Conservation (phyloP, 2,329 filamentous ascomycete genomes). For the Chalara sp. region DNA sequence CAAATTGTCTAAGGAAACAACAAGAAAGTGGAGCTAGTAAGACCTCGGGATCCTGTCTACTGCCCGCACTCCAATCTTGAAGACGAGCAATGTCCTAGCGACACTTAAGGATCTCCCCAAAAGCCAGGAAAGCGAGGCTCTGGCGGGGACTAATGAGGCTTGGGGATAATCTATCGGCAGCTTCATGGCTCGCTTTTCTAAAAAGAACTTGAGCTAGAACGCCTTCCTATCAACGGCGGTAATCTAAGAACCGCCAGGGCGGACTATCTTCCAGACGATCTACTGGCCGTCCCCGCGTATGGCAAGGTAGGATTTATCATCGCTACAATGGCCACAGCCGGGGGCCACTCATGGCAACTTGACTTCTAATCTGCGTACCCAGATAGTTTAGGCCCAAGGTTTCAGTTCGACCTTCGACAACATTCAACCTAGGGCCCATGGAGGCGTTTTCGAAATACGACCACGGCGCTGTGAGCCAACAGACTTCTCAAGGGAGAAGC, state of each 20-base stretch:
- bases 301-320: background rate
- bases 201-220: background rate
- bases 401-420: slow-evolving; percentile 1
- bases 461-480: background rate
- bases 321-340: background rate
- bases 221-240: background rate
- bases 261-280: slow-evolving; percentile 1
- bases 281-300: background rate
- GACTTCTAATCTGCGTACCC: background rate
- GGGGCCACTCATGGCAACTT: background rate
- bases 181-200: no score
- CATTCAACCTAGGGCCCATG: background rate
- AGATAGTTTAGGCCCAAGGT: background rate
- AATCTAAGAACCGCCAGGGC: background rate
- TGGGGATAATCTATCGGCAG: no score
- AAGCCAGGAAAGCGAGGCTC: no score
- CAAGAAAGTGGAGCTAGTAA: background rate
- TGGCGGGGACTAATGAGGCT: no score
- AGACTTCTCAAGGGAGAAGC: background rate
- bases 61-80: background rate
- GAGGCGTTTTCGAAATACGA: background rate
- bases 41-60: background rate
- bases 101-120: background rate
- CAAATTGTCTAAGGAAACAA: background rate
- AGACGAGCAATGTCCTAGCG: background rate